phyloP scores from a whole-genome alignment of 2,329 filamentous ascomycete genomes.

The Teratosphaeriaceae sp. region DNA sequence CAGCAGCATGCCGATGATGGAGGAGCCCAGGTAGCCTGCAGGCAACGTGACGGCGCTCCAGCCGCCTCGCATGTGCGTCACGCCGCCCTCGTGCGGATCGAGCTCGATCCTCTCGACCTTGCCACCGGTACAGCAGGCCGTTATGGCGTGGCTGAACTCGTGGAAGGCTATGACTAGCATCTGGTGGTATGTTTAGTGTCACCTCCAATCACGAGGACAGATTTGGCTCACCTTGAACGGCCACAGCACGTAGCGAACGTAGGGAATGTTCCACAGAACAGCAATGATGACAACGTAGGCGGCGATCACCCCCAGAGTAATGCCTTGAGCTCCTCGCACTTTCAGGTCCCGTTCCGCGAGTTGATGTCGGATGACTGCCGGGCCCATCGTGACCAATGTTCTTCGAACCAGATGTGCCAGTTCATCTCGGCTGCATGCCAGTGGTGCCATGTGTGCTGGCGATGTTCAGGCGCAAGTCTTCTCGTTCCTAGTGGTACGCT shows the following conservation, averaged over 20 bases:
- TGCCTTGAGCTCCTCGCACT: conserved; percentile 60
- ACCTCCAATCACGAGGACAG: too few relatives aligned
- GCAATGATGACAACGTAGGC: conserved; percentile 68
- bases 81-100: conserved; percentile 69
- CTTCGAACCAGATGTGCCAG: conserved; percentile 1
- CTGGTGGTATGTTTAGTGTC: too few relatives aligned
- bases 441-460: conserved; percentile 2
- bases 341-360: conserved; percentile 49
- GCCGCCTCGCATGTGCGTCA: conserved; percentile 70
- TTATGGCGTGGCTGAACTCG: conserved; percentile 69
- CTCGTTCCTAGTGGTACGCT: neutral
- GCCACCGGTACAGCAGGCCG: conserved; percentile 65
- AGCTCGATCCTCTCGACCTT: conserved; percentile 67
- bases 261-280: conserved; percentile 72
- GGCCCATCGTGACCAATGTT: conserved; percentile 1
- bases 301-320: conserved; percentile 65
- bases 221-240: conserved; percentile 67
- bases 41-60: conserved; percentile 64
- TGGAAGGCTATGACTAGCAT: conserved; percentile 82
- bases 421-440: neutral
- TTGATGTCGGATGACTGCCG: conserved; percentile 3
- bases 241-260: conserved; percentile 68
- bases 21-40: conserved; percentile 71
- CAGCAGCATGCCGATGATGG: conserved; percentile 67
- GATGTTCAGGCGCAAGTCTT: neutral